These are phyloP conservation scores for Hypocrella siamensis DNA, from an alignment of 2,329 filamentous ascomycete genomes.

Conservation along the genomic window DNA sequence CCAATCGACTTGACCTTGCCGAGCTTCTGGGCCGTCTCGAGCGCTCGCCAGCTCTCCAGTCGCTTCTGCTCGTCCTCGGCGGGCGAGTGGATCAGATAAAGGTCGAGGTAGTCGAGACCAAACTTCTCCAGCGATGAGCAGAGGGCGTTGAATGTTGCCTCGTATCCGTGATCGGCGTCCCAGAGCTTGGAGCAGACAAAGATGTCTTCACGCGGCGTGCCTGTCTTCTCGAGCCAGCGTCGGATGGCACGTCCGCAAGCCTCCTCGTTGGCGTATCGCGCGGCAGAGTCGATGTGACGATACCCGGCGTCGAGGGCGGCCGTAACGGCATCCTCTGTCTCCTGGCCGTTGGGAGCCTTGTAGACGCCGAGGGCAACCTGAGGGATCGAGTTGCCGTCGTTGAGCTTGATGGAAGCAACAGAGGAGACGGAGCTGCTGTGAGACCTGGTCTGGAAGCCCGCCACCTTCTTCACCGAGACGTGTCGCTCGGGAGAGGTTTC, in stretches of 20 bases:
- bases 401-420: slow-evolving; percentile 40
- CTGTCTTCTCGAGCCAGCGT: slow-evolving; percentile 47
- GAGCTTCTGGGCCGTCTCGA: slow-evolving; percentile 48
- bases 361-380: slow-evolving; percentile 30
- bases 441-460: slow-evolving; percentile 7
- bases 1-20: slow-evolving; percentile 56
- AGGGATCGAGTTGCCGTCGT: slow-evolving; percentile 56
- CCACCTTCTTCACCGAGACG: slow-evolving; percentile 13
- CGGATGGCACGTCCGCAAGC: slow-evolving; percentile 58
- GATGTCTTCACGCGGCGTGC: slow-evolving; percentile 48
- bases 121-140: slow-evolving; percentile 52
- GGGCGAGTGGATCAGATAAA: slow-evolving; percentile 49
- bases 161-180: slow-evolving; percentile 28
- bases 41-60: slow-evolving; percentile 57
- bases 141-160: slow-evolving; percentile 39
- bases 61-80: slow-evolving; percentile 54
- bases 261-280: slow-evolving; percentile 47
- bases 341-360: slow-evolving; percentile 30
- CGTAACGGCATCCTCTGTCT: slow-evolving; percentile 44
- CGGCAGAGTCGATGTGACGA: slow-evolving; percentile 37
- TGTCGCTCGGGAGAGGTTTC: slow-evolving; percentile 16
- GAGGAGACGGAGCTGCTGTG: slow-evolving; percentile 11
- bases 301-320: slow-evolving; percentile 43
- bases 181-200: slow-evolving; percentile 56
- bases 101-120: slow-evolving; percentile 54